Conservation (phyloP, 2,329 filamentous ascomycete genomes). For the Talaromyces sp. region DNA sequence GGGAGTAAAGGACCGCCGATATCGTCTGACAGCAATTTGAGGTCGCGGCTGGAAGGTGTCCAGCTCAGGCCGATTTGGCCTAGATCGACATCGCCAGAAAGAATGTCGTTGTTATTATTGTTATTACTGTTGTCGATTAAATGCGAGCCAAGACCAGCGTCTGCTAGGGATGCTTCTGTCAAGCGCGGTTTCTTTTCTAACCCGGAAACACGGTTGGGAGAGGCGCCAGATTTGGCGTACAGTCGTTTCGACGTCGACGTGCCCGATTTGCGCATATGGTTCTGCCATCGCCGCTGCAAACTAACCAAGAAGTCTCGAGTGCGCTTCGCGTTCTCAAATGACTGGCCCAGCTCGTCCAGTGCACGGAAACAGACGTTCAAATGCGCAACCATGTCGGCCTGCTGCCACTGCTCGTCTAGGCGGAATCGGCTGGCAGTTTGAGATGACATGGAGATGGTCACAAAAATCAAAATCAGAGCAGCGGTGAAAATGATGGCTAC, state of each 20-base stretch:
- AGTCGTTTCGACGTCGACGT: slow-evolving; percentile 18
- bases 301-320: slow-evolving; percentile 34
- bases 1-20: slow-evolving; percentile 4
- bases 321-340: slow-evolving; percentile 36
- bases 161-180: neutral
- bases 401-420: slow-evolving; percentile 12
- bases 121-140: neutral
- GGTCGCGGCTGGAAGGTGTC: slow-evolving; percentile 7
- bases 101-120: neutral
- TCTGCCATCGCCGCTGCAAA: slow-evolving; percentile 34
- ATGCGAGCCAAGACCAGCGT: neutral
- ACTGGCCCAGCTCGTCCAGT: slow-evolving; percentile 36
- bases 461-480: slow-evolving; percentile 35
- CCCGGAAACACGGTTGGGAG: neutral
- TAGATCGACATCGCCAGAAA: slow-evolving; percentile 3
- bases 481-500: slow-evolving; percentile 42
- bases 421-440: slow-evolving; percentile 16
- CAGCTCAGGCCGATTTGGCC: slow-evolving; percentile 7
- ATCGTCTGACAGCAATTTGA: slow-evolving; percentile 11
- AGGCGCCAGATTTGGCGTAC: neutral
- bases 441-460: slow-evolving; percentile 29
- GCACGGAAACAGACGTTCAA: slow-evolving; percentile 39
- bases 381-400: slow-evolving; percentile 25
- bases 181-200: slow-evolving; percentile 6
- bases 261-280: slow-evolving; percentile 23